Conservation (phyloP, 176 grass and related monocot genomes). For the Carex pumila region DNA sequence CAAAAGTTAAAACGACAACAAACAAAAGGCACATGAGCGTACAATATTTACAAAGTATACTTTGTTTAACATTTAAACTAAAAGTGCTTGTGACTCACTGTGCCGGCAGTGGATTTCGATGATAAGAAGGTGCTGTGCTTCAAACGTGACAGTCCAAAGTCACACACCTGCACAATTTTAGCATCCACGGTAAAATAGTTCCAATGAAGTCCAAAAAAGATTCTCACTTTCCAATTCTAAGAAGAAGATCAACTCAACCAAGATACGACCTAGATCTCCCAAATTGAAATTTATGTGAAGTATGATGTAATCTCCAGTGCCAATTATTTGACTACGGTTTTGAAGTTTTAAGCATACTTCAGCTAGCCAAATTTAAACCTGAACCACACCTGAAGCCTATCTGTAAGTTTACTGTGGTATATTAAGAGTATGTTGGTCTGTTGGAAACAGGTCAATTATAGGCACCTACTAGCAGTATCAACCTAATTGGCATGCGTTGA, state of each 20-base stretch:
- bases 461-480: neutral
- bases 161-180: slow-evolving; percentile 66
- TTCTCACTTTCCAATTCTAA: neutral
- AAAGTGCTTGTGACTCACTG: slow-evolving; percentile 50
- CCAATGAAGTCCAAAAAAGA: neutral
- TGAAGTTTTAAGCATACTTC: neutral
- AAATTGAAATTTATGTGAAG: neutral
- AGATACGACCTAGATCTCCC: neutral
- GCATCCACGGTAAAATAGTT: slow-evolving; percentile 16
- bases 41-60: neutral
- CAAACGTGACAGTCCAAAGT: slow-evolving; percentile 97
- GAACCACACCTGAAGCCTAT: neutral
- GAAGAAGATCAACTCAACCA: neutral
- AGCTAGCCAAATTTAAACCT: neutral
- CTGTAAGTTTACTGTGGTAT: neutral
- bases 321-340: neutral
- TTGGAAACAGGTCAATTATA: neutral
- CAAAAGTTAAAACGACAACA: slow-evolving; percentile 15
- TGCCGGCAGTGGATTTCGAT: slow-evolving; percentile 98
- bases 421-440: neutral
- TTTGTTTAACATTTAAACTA: neutral
- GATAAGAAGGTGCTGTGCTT: slow-evolving; percentile 98
- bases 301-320: neutral
- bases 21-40: neutral
- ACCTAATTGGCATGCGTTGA: neutral